A percentile compares a stretch with the other conserved stretches of the same genome.
phyloP scores from a whole-genome alignment of 2,329 filamentous ascomycete genomes.

The Fusarium circinatum region DNA sequence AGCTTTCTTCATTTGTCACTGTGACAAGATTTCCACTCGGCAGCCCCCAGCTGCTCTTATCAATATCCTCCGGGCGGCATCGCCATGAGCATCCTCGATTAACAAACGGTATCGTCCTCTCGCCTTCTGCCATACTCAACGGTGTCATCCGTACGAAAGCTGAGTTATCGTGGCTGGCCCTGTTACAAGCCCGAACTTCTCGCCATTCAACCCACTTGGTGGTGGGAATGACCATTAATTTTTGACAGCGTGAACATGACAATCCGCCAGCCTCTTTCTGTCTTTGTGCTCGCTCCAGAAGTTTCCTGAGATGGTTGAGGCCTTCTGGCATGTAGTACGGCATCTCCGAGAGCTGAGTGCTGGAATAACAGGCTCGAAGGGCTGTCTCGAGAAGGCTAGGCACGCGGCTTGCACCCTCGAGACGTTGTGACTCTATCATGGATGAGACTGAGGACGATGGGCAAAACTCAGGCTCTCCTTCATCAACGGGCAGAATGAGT shows the following conservation, averaged over 20 bases:
- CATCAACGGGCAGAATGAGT: slow-evolving; percentile 39
- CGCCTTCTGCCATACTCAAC: slow-evolving; percentile 47
- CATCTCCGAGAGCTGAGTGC: slow-evolving; percentile 55
- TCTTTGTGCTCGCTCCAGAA: slow-evolving; percentile 53
- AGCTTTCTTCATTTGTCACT: slow-evolving; percentile 1
- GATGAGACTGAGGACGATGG: slow-evolving; percentile 9
- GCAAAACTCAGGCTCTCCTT: slow-evolving; percentile 20
- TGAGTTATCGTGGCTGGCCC: neutral
- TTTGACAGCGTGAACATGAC: slow-evolving; percentile 63
- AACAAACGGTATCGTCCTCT: slow-evolving; percentile 58
- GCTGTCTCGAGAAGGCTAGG: slow-evolving; percentile 63
- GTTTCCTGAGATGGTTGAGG: slow-evolving; percentile 52
- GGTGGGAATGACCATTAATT: slow-evolving; percentile 60
- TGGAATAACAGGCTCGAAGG: slow-evolving; percentile 58
- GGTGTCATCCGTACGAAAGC: slow-evolving; percentile 33
- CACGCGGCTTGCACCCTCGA: slow-evolving; percentile 49
- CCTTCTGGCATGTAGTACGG: slow-evolving; percentile 55
- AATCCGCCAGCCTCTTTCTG: slow-evolving; percentile 61
- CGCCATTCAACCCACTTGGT: slow-evolving; percentile 74
- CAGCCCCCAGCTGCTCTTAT: slow-evolving; percentile 34
- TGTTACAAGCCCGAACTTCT: slow-evolving; percentile 47
- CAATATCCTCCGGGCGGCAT: slow-evolving; percentile 52
- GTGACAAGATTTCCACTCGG: slow-evolving; percentile 29
- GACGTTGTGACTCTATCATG: slow-evolving; percentile 15
- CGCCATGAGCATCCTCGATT: slow-evolving; percentile 61